Percentiles rank a stretch among this genome's conserved stretches.
Conservation (phyloP, 768 basidiomycete genomes). For the Phaffia tasmanica region DNA sequence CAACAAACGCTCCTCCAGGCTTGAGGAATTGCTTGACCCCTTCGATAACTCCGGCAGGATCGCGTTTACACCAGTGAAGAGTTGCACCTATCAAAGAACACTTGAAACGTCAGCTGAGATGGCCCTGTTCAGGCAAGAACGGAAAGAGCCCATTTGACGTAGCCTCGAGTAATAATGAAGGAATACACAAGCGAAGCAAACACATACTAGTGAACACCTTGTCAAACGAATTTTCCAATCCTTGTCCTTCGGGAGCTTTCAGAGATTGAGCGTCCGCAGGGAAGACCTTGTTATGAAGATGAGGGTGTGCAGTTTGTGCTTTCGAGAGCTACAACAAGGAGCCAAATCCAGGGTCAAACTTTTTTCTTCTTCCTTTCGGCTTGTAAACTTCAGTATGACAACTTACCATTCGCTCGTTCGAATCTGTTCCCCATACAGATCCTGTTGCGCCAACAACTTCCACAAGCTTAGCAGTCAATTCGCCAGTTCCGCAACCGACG, state of each 20-base stretch:
- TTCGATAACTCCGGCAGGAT: constrained; percentile 55
- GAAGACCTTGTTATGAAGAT: constrained; percentile 30
- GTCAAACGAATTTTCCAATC: constrained; percentile 45
- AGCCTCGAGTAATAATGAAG: background rate
- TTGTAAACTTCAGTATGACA: background rate
- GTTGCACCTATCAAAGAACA: constrained; percentile 37
- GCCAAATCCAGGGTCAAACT: background rate
- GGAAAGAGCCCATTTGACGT: background rate
- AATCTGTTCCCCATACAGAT: constrained; percentile 57
- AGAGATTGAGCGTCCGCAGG: constrained; percentile 41
- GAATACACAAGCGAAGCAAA: background rate
- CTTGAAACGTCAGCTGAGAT: no score
- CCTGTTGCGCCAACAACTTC: constrained; percentile 47
- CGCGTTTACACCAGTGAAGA: constrained; percentile 73
- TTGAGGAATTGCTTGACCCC: constrained; percentile 54
- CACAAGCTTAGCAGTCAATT: constrained; percentile 54
- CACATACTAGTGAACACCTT: constrained; percentile 61
- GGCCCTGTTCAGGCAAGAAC: no score
- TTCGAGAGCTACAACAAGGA: constrained; percentile 44
- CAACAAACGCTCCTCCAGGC: constrained; percentile 57
- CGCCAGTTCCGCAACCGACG: constrained; percentile 73
- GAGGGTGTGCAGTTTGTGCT: constrained; percentile 45
- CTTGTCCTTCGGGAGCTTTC: constrained; percentile 22
- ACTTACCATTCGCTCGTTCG: constrained; percentile 60
- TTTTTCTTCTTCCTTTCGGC: background rate